phyloP scores from a whole-genome alignment of 805 yeast species.

The Barnettozyma pratensis region DNA sequence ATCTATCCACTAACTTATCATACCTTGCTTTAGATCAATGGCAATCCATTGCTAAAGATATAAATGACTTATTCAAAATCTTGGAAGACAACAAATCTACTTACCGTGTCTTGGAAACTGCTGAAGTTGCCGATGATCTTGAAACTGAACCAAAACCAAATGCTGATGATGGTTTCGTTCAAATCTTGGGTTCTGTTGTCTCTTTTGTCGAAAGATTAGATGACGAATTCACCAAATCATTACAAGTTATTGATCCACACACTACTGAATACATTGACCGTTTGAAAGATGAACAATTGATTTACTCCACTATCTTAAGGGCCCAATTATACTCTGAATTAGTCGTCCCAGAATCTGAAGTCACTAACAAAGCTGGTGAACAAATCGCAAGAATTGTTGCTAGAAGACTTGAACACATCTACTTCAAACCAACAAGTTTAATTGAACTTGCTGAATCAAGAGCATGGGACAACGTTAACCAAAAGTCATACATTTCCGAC shows the following conservation, averaged over 20 bases:
- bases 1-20: slow-evolving; percentile 58
- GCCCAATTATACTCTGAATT: slow-evolving; percentile 82
- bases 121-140: slow-evolving; percentile 63
- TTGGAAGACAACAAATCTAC: slow-evolving; percentile 55
- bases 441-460: slow-evolving; percentile 61
- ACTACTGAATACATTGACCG: slow-evolving; percentile 90
- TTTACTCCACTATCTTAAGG: slow-evolving; percentile 75
- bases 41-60: slow-evolving; percentile 63
- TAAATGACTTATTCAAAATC: slow-evolving; percentile 55
- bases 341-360: slow-evolving; percentile 40
- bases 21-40: slow-evolving; percentile 79
- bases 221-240: slow-evolving; percentile 86
- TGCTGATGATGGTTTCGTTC: slow-evolving; percentile 59
- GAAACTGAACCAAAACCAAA: slow-evolving; percentile 63
- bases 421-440: slow-evolving; percentile 82
- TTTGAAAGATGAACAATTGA: slow-evolving; percentile 75
- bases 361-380: slow-evolving; percentile 29
- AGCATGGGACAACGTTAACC: slow-evolving; percentile 60
- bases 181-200: slow-evolving; percentile 77
- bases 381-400: slow-evolving; percentile 69
- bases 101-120: slow-evolving; percentile 74
- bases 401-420: slow-evolving; percentile 86
- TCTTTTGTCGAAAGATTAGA: slow-evolving; percentile 90
- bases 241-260: slow-evolving; percentile 90
- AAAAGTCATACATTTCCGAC: slow-evolving; percentile 26